These are phyloP conservation scores for Nakaseomyces bracarensis DNA, from an alignment of 1,139 yeast species.

Conservation along the genomic window DNA sequence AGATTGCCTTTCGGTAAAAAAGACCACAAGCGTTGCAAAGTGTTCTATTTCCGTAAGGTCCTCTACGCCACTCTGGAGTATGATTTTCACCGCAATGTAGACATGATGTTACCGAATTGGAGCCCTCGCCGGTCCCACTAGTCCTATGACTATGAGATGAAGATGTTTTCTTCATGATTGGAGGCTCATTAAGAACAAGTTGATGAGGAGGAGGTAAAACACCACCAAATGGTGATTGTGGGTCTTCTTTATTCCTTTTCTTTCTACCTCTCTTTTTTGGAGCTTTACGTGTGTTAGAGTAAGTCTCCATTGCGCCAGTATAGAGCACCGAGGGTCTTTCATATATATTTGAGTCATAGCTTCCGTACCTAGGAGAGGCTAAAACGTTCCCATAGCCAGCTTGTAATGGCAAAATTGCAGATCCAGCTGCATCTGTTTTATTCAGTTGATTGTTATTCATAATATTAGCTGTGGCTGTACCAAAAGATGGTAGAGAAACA, in stretches of 20 bases:
- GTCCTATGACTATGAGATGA: too few species aligned
- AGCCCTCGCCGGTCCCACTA: neutral
- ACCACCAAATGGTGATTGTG: neutral
- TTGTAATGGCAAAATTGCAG: neutral
- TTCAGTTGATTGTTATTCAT: neutral
- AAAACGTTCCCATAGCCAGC: neutral
- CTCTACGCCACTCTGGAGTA: conserved; percentile 81
- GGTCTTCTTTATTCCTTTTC: neutral
- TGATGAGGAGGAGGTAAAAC: conserved; percentile 1
- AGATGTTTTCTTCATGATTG: neutral
- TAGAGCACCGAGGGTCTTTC: conserved; percentile 1
- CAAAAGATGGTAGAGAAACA: neutral
- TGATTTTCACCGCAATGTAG: conserved; percentile 61
- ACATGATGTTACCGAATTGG: conserved; percentile 25
- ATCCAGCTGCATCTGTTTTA: neutral
- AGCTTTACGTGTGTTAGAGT: neutral
- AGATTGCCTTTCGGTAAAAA: conserved; percentile 61
- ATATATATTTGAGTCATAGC: neutral
- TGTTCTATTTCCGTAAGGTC: conserved; percentile 68
- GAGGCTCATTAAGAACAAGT: neutral
- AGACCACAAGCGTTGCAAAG: conserved; percentile 79
- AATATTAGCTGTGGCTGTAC: neutral
- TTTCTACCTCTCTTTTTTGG: conserved; percentile 3
- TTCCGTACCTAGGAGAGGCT: neutral
- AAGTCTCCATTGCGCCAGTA: neutral